These are phyloP conservation scores for Xylariomycetidae sp. DNA, from an alignment of 2,329 filamentous ascomycete species.

Conservation along the genomic window DNA sequence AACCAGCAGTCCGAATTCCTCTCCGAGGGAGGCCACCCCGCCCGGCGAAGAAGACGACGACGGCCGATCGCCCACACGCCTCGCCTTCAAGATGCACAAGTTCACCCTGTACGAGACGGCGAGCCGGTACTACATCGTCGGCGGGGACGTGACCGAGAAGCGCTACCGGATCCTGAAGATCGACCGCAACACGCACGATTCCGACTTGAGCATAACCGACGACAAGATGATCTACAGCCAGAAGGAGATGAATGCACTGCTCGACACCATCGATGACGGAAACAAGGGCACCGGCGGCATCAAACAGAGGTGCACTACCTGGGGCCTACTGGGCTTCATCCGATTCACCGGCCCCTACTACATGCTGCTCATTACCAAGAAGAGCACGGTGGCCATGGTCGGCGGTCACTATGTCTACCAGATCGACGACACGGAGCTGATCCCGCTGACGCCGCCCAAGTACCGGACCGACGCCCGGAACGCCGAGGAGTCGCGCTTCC, in stretches of 20 bases:
- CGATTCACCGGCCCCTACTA: slow-evolving; percentile 94
- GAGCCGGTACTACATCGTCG: slow-evolving; percentile 89
- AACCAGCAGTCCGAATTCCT: slow-evolving; percentile 46
- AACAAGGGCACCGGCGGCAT: slow-evolving; percentile 88
- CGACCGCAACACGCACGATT: slow-evolving; percentile 77
- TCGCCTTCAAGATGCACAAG: slow-evolving; percentile 76
- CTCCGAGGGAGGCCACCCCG: slow-evolving; percentile 18
- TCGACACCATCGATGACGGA: slow-evolving; percentile 91
- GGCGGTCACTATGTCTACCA: slow-evolving; percentile 96
- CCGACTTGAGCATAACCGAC: slow-evolving; percentile 78
- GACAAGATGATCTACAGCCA: slow-evolving; percentile 94
- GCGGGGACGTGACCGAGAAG: slow-evolving; percentile 83
- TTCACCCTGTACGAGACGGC: slow-evolving; percentile 97
- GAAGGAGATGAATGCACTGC: slow-evolving; percentile 85
- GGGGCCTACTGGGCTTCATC: slow-evolving; percentile 93
- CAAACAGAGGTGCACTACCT: slow-evolving; percentile 83
- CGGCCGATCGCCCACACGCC: slow-evolving; percentile 27
- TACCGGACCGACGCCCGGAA: slow-evolving; percentile 74
- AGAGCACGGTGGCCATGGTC: slow-evolving; percentile 92
- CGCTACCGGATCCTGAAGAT: slow-evolving; percentile 92
- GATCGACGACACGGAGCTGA: slow-evolving; percentile 86
- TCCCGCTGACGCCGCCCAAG: slow-evolving; percentile 75
- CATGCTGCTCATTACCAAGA: slow-evolving; percentile 94
- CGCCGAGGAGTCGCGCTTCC: slow-evolving; percentile 82
- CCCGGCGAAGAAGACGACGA: slow-evolving; percentile 23